These are phyloP conservation scores for Pythium diclinum DNA, from an alignment of 352 stramenopile species.

Conservation along the genomic window DNA sequence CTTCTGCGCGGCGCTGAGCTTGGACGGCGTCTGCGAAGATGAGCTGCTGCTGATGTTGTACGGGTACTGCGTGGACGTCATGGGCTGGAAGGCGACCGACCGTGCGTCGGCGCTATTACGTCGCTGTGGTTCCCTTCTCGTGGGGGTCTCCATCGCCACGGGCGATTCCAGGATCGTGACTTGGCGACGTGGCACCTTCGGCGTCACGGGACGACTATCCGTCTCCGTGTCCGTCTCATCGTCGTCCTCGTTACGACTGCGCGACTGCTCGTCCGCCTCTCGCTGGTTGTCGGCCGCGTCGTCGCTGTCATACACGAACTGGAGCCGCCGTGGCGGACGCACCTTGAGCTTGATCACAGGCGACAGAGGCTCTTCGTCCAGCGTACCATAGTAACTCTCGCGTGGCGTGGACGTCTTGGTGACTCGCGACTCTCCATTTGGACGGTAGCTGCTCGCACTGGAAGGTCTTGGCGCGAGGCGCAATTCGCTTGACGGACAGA, in stretches of 20 bases:
- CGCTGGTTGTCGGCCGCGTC: conserved; percentile 13
- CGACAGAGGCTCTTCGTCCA: neutral
- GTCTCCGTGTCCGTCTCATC: conserved; percentile 22
- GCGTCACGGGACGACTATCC: conserved; percentile 19
- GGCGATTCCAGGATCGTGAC: conserved; percentile 10
- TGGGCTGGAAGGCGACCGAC: neutral
- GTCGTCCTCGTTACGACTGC: neutral
- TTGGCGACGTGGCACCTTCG: conserved; percentile 5
- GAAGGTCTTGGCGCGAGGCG: neutral
- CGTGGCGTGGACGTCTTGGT: neutral
- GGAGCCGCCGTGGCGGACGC: neutral
- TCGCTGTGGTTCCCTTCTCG: conserved; percentile 1
- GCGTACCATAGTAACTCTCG: neutral
- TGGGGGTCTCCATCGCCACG: neutral
- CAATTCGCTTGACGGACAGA: conserved; percentile 1
- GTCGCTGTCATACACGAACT: conserved; percentile 25
- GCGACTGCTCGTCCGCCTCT: neutral
- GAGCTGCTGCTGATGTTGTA: neutral
- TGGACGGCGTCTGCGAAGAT: neutral
- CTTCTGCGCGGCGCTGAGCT: conserved; percentile 65
- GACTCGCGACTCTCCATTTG: neutral
- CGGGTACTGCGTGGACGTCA: neutral
- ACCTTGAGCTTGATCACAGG: conserved; percentile 8
- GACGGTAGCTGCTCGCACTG: neutral
- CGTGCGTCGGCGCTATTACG: conserved; percentile 26